These are phyloP conservation scores for Exsudoporus floridanus DNA, from an alignment of 1,284 basidiomycete species.

Conservation along the genomic window DNA sequence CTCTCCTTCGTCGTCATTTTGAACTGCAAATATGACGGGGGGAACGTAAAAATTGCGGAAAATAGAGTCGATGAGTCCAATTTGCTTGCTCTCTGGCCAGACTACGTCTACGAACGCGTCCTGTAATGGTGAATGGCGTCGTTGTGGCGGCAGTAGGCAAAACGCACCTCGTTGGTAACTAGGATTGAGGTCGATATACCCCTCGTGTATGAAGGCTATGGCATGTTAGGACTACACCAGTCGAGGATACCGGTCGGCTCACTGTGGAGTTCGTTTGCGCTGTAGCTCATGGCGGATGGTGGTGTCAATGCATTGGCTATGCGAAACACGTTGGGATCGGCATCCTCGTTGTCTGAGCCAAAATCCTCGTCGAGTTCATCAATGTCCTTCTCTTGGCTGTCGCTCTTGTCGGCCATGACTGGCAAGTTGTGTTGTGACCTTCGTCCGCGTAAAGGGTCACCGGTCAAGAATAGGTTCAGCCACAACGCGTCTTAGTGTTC, in stretches of 20 bases:
- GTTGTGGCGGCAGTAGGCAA: not conserved
- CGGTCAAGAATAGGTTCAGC: conserved; percentile 4
- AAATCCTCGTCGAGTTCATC: conserved; percentile 53
- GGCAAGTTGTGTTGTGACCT: not conserved
- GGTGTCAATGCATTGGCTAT: conserved; percentile 45
- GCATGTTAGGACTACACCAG: conserved; percentile 4
- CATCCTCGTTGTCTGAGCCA: conserved; percentile 37
- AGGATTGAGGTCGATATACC: conserved; percentile 62
- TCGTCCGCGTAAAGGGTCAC: too few relatives aligned
- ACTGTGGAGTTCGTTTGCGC: conserved; percentile 57
- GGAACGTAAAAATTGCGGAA: conserved; percentile 73
- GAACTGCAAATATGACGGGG: conserved; percentile 67
- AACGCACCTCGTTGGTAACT: conserved; percentile 64
- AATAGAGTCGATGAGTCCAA: conserved; percentile 72
- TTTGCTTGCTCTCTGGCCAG: conserved; percentile 69
- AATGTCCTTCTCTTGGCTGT: conserved; percentile 38
- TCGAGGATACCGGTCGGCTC: conserved; percentile 18
- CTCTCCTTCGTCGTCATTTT: conserved; percentile 52
- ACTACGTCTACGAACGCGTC: conserved; percentile 54
- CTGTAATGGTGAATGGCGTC: conserved; percentile 1
- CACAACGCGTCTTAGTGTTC: conserved; percentile 12
- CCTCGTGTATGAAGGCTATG: conserved; percentile 61
- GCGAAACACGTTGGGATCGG: conserved; percentile 45
- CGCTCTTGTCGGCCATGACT: conserved; percentile 21
- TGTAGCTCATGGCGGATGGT: conserved; percentile 39